Conservation (phyloP, 805 yeast genomes). For the Metschnikowia lochheadii region DNA sequence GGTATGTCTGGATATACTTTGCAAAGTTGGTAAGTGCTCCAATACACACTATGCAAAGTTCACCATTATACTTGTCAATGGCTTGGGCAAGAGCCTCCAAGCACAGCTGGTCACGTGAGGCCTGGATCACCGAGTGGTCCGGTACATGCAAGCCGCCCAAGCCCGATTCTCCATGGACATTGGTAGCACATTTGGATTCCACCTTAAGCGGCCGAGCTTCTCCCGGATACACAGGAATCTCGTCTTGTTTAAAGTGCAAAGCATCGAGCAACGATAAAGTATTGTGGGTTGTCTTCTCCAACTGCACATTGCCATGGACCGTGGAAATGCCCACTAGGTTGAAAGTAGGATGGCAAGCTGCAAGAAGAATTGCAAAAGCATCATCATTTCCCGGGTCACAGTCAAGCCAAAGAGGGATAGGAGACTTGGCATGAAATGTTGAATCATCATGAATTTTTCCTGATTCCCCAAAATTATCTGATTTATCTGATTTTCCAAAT, state of each 20-base stretch:
- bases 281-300: slow-evolving; percentile 63
- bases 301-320: slow-evolving; percentile 67
- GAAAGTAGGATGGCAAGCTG: slow-evolving; percentile 56
- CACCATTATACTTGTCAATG: slow-evolving; percentile 39
- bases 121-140: slow-evolving; percentile 40
- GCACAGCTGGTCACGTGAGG: slow-evolving; percentile 23
- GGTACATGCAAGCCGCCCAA: slow-evolving; percentile 67
- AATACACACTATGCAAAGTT: slow-evolving; percentile 62
- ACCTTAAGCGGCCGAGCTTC: slow-evolving; percentile 53
- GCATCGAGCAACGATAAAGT: slow-evolving; percentile 65
- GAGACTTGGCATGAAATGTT: background rate
- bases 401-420: slow-evolving; percentile 74
- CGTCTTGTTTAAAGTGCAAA: slow-evolving; percentile 34
- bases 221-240: slow-evolving; percentile 67
- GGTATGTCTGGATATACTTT: slow-evolving; percentile 48
- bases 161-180: slow-evolving; percentile 72
- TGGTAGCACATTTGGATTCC: slow-evolving; percentile 49
- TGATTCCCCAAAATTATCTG: no score
- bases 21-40: slow-evolving; percentile 79
- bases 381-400: slow-evolving; percentile 95
- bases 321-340: slow-evolving; percentile 67
- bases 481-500: no score
- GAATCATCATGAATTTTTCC: no score
- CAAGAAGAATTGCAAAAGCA: slow-evolving; percentile 66
- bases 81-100: slow-evolving; percentile 41